Evolutionary conservation across 305 asterid genomes (phyloP), one percentile per base, ranked within the genome.

Genomic region (Fraxinus sp.): DNA sequence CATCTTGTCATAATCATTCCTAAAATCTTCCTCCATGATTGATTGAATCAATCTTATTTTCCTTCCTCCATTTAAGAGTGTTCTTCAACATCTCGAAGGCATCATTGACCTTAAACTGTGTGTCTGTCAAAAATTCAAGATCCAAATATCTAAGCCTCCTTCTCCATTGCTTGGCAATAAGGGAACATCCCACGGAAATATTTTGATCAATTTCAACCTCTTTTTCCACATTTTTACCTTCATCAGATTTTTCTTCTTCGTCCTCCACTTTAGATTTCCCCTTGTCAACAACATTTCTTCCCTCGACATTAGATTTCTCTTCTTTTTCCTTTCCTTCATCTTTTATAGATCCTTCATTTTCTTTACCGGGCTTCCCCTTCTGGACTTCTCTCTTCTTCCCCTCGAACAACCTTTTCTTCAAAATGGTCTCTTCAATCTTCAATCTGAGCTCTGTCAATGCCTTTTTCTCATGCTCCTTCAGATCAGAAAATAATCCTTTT

Each of bases 131-230:
- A 86, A 92, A 94, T 81, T 94, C 18, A 89, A 7, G 0, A 94
- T 92, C n/a, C 92, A 5, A 0, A 84, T 86, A 72, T 94, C 91
- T 0, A 91, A 91, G 37, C 92, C 66, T 2, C 84, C 70, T 10
- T 94, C 89, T 0, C 88, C 90, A 68, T 84, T 85, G 87, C 94
- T 91, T 4, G 96, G 93, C 82, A 91, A 74, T 68, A 94, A 79
- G 0, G 95, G 95, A 24, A 94, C 92, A 1, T 95, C 95, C 95
- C 96, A 94, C 0, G 18, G 83, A 4, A 1, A 88, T 77, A 13
- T 88, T 85, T 64, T 64, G 62, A 35, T 82, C 86, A 1, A 77
- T 72, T n/a, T 68, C 73, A 9, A 20, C 76, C 8, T 46, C 76
- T 9, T 13, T 41, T 11, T 55, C 80, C 8, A 10, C 49, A 3